A percentile compares a stretch with the other conserved stretches of the same genome.
phyloP scores from a whole-genome alignment of 805 yeast species.

The Diddensiella santjacobensis region DNA sequence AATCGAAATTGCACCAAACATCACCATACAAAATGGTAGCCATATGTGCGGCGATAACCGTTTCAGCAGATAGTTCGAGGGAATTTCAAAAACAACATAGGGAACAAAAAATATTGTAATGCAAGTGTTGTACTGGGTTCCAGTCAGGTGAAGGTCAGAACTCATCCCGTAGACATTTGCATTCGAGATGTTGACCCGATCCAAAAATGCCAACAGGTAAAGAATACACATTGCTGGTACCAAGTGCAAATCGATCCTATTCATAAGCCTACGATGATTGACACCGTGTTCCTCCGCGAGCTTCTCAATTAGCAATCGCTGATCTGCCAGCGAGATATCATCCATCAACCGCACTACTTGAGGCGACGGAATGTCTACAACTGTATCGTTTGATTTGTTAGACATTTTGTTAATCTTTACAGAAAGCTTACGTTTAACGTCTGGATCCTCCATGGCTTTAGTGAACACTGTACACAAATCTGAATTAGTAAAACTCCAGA shows the following conservation, averaged over 20 bases:
- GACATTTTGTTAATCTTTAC: no score
- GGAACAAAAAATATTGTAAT: conserved; percentile 71
- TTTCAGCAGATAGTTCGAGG: conserved; percentile 61
- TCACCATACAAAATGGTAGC: conserved; percentile 54
- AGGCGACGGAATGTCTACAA: background rate
- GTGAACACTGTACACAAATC: no score
- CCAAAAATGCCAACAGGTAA: conserved; percentile 73
- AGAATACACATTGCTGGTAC: conserved; percentile 74
- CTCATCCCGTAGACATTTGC: conserved; percentile 72
- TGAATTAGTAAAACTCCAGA: no score
- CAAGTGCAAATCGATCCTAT: conserved; percentile 64
- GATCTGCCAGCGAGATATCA: conserved; percentile 4
- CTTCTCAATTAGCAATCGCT: conserved; percentile 18
- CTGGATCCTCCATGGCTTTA: no score
- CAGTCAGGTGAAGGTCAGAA: conserved; percentile 49
- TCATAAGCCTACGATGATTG: conserved; percentile 52
- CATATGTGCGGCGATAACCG: conserved; percentile 60
- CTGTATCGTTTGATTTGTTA: background rate
- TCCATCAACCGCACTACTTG: background rate
- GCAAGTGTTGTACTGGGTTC: conserved; percentile 59
- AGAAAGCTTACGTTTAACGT: no score
- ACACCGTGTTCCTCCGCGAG: conserved; percentile 47
- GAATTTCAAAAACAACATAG: conserved; percentile 58
- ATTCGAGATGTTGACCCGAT: conserved; percentile 78
- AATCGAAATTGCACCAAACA: conserved; percentile 61